Percentiles rank a stretch among this genome's conserved stretches.
Evolutionary conservation across 192 early-diverging fungal species (phyloP).

Genomic region (Coemansia sp.): DNA sequence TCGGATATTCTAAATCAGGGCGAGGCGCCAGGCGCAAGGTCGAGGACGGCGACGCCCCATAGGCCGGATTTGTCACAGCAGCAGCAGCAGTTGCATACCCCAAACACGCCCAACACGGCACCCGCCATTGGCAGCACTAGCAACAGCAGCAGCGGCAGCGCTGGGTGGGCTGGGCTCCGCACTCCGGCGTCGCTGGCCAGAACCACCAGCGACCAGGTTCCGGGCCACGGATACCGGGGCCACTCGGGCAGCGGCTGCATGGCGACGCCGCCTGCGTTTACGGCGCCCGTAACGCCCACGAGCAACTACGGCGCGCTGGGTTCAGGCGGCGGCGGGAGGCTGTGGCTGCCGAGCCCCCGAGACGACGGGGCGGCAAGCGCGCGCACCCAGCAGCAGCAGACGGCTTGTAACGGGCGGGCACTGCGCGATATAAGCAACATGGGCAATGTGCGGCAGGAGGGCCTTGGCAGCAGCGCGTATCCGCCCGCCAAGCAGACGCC

Average conservation of each 20-base stretch:
- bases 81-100: neutral
- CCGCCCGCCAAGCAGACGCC: neutral
- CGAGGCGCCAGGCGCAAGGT: neutral
- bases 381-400: neutral
- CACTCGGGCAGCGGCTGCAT: neutral
- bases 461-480: neutral
- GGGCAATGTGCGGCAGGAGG: slow-evolving; percentile 2
- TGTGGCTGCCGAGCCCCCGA: neutral
- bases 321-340: neutral
- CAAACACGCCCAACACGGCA: no score
- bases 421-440: slow-evolving; percentile 39
- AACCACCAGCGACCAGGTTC: neutral
- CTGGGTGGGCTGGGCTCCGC: neutral
- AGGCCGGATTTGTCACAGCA: no score
- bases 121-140: neutral
- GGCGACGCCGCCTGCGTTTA: neutral
- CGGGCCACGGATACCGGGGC: neutral
- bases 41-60: neutral
- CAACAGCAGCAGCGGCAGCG: neutral
- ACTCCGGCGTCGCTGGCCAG: neutral
- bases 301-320: neutral
- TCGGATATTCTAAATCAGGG: slow-evolving; percentile 3
- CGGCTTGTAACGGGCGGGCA: slow-evolving; percentile 4
- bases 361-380: neutral
- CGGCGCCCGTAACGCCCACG: slow-evolving; percentile 7